Percentiles rank a stretch among this genome's conserved stretches.
Conservation (phyloP, 768 basidiomycete genomes). For the Tephrocybe sp. region DNA sequence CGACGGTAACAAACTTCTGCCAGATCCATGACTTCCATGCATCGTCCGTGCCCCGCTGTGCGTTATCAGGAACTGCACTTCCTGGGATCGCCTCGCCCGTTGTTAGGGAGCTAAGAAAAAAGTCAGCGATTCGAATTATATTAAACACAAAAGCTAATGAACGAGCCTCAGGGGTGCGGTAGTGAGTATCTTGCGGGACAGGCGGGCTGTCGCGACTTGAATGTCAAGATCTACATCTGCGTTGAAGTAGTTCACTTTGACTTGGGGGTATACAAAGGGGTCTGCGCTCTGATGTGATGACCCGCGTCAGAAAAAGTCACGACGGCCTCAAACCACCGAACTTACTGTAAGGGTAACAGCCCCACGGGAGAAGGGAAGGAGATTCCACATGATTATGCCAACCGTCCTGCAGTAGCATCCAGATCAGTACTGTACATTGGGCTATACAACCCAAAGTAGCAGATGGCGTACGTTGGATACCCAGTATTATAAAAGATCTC, state of each 20-base stretch:
- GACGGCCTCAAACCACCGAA: too few relatives aligned
- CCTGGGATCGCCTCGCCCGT: slow-evolving; percentile 40
- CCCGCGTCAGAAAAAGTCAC: too few relatives aligned
- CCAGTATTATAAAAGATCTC: slow-evolving; percentile 48
- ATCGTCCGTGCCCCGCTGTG: slow-evolving; percentile 40
- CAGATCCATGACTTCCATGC: slow-evolving; percentile 47
- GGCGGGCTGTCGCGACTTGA: slow-evolving; percentile 45
- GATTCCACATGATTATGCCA: slow-evolving; percentile 51
- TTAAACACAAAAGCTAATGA: slow-evolving; percentile 7
- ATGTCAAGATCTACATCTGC: slow-evolving; percentile 47
- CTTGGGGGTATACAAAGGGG: slow-evolving; percentile 45
- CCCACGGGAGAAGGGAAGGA: slow-evolving; percentile 55
- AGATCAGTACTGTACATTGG: not conserved
- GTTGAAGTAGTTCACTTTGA: slow-evolving; percentile 51
- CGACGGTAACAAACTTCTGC: slow-evolving; percentile 39
- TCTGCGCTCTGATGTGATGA: slow-evolving; percentile 46
- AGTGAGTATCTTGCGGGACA: slow-evolving; percentile 40
- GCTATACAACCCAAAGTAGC: not conserved
- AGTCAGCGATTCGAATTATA: slow-evolving; percentile 2
- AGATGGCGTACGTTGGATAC: slow-evolving; percentile 40
- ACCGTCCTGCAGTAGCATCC: slow-evolving; percentile 28
- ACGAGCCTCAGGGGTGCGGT: slow-evolving; percentile 40
- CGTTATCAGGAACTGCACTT: slow-evolving; percentile 38
- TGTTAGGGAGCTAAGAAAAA: not conserved
- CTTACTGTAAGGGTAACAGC: slow-evolving; percentile 45